Conservation (phyloP, 1,284 basidiomycete genomes). For the Sanguinoderma infundibulare region DNA sequence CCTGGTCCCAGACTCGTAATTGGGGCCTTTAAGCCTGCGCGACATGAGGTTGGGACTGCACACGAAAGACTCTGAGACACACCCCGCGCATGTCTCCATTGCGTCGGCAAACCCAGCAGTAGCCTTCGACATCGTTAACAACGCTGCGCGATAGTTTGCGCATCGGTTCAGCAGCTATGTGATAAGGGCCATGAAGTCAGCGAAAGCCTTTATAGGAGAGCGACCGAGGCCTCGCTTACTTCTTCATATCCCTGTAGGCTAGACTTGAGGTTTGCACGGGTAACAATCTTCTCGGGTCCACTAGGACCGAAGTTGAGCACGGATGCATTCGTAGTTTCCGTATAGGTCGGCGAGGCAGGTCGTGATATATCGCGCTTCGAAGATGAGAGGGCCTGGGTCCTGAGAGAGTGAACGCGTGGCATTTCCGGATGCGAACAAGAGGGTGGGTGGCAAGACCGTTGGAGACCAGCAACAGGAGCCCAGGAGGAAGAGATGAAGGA, state of each 20-base stretch:
- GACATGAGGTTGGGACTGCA: constrained; percentile 7
- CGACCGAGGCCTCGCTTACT: constrained; percentile 47
- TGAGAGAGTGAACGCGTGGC: constrained; percentile 66
- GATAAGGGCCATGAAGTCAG: constrained; percentile 20
- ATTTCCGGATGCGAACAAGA: constrained; percentile 41
- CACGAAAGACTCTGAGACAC: constrained; percentile 33
- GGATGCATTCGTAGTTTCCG: constrained; percentile 79
- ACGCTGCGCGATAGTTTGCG: constrained; percentile 83
- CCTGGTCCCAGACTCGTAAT: constrained; percentile 78
- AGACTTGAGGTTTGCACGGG: constrained; percentile 76
- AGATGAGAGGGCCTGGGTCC: constrained; percentile 52
- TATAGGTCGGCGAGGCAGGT: constrained; percentile 82
- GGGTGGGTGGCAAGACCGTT: constrained; percentile 1
- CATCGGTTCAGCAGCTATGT: constrained; percentile 77
- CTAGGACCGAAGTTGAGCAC: constrained; percentile 72
- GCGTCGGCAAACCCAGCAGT: constrained; percentile 89
- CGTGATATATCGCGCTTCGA: constrained; percentile 55
- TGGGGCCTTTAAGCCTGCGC: constrained; percentile 74
- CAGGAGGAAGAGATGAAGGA: constrained; percentile 8
- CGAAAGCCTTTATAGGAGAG: neutral
- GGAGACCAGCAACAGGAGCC: constrained; percentile 3
- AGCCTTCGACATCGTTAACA: constrained; percentile 84
- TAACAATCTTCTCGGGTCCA: constrained; percentile 83
- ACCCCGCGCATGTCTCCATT: constrained; percentile 84
- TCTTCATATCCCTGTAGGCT: constrained; percentile 83